These are phyloP conservation scores for Lactarius pseudohatsudake DNA, from an alignment of 768 basidiomycete genomes.

Conservation along the genomic window DNA sequence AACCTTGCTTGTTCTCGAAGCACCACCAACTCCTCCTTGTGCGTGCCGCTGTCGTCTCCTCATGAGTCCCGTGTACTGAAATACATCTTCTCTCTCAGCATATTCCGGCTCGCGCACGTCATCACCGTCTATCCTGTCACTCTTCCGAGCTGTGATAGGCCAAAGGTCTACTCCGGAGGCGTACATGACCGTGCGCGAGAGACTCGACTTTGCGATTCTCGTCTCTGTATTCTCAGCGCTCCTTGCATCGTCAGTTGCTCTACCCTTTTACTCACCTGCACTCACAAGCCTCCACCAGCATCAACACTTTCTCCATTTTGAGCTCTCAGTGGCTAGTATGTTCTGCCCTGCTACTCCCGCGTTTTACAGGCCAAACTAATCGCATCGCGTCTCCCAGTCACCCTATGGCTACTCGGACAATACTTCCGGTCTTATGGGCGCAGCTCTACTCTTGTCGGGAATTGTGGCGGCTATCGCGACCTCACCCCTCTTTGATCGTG, in stretches of 20 bases:
- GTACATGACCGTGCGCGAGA: slow-evolving; percentile 63
- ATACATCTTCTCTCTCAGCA: slow-evolving; percentile 40
- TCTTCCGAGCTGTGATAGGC: slow-evolving; percentile 56
- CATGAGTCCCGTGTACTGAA: background rate
- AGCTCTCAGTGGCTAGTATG: slow-evolving; percentile 68
- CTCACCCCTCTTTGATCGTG: slow-evolving; percentile 77
- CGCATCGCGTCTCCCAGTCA: slow-evolving; percentile 42
- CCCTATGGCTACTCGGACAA: slow-evolving; percentile 71
- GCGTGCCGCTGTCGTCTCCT: slow-evolving; percentile 28
- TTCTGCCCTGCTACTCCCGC: slow-evolving; percentile 14
- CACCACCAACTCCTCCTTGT: slow-evolving; percentile 83
- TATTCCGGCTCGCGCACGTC: slow-evolving; percentile 60
- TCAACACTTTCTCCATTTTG: slow-evolving; percentile 64
- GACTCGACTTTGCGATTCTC: slow-evolving; percentile 68
- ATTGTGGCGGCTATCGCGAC: slow-evolving; percentile 65
- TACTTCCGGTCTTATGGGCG: slow-evolving; percentile 68
- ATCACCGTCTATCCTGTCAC: slow-evolving; percentile 52
- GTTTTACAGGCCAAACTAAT: background rate
- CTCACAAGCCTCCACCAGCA: slow-evolving; percentile 37
- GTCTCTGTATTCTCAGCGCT: slow-evolving; percentile 60
- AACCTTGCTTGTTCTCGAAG: slow-evolving; percentile 54
- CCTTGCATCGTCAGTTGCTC: slow-evolving; percentile 56
- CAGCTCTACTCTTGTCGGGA: slow-evolving; percentile 66
- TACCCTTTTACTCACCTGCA: slow-evolving; percentile 4
- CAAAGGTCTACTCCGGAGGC: slow-evolving; percentile 40